Evolutionary conservation across 768 basidiomycete genomes (phyloP), one percentile per base, ranked within the genome.

Genomic region (Cyathus striatus): DNA sequence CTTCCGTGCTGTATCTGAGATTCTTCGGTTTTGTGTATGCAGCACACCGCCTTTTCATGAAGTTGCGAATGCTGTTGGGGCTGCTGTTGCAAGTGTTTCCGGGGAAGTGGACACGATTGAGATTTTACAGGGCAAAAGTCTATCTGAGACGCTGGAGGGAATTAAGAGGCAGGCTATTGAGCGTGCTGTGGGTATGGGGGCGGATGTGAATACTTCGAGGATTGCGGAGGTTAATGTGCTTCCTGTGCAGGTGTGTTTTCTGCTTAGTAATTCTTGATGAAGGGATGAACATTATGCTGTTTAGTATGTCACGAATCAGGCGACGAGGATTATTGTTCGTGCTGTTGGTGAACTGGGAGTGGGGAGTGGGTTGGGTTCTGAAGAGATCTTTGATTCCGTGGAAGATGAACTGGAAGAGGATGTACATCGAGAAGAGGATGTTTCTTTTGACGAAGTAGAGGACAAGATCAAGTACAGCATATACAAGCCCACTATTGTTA

Each of bases 61-160:
- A 38, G 77, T 81, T 26, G 81, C 82, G 7, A 80, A 83, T 42
- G 80, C 81, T 5, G 74, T 81, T 2, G 80, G 81, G 3, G 76
- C 76, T 13, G 76, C 75, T 2, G 72, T 64, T 17, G 49, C 54
- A 26, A 70, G 59, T 26, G 65, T 75, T 43, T 70, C 73, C 1
- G 68, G 70, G 4, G 65, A 61, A 33, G 53, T 75, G 12, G 73
- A 75, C 51, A 70, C 66, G 1, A 70, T 75, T 30, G 65, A 71
- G 40, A 66, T 70, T 42, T 49, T 63, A 4, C 53, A 70, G 32
- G 58, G 56, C 12, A 49, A 54, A 39, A 61, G 60, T 22, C 63
- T 61, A 5, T 46, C 60, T 5, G 57, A 65, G 21, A 60, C 50
- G 53, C 63, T 53, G 47, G 57, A 58, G 53, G 55, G 44, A 37